phyloP scores from a whole-genome alignment of 495 filamentous ascomycete species.

The Rostrohypoxylon terebratum region DNA sequence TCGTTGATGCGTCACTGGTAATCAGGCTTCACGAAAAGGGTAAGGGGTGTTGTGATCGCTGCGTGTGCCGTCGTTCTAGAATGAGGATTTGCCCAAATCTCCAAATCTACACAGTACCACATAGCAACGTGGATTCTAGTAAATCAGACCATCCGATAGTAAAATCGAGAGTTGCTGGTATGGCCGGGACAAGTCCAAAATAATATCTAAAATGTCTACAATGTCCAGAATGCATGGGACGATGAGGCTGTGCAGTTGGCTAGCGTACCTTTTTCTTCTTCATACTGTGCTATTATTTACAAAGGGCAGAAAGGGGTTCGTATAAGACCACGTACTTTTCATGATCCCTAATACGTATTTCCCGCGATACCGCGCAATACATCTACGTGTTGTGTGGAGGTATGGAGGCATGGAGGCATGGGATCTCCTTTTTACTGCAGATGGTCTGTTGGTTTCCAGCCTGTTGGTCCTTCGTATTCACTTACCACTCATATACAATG shows the following conservation, averaged over 20 bases:
- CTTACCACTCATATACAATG: slow-evolving; percentile 19
- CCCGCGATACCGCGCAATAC: slow-evolving; percentile 23
- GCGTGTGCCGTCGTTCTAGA: slow-evolving; percentile 41
- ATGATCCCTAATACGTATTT: slow-evolving; percentile 5
- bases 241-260: slow-evolving; percentile 42
- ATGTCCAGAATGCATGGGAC: slow-evolving; percentile 18
- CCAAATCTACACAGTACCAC: neutral
- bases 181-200: slow-evolving; percentile 21
- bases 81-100: slow-evolving; percentile 38
- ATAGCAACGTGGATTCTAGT: slow-evolving; percentile 24
- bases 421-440: slow-evolving; percentile 41
- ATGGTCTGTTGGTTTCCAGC: slow-evolving; percentile 26
- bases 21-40: slow-evolving; percentile 29
- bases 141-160: slow-evolving; percentile 30
- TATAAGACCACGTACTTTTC: slow-evolving; percentile 19
- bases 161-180: slow-evolving; percentile 38
- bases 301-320: slow-evolving; percentile 26
- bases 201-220: neutral
- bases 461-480: slow-evolving; percentile 32
- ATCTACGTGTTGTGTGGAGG: slow-evolving; percentile 9
- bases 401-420: too few species aligned
- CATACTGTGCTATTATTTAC: slow-evolving; percentile 39
- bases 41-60: slow-evolving; percentile 39
- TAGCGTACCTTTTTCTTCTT: slow-evolving; percentile 13
- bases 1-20: slow-evolving; percentile 17